Evolutionary conservation across 192 early-diverging fungal genomes (phyloP).

Genomic region (Funneliformis geosporum): DNA sequence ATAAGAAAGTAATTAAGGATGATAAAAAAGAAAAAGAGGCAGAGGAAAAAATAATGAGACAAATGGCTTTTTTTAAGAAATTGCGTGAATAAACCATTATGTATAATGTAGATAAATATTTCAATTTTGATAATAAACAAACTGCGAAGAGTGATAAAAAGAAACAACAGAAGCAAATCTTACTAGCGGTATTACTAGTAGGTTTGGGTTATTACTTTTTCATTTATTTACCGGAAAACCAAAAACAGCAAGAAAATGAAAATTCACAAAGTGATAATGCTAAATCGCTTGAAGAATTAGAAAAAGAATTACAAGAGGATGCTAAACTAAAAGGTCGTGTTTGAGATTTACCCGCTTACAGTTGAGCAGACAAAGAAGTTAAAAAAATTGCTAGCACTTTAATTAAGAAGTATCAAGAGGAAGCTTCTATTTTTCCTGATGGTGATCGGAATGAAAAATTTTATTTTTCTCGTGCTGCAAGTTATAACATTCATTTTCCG

Average conservation of each 20-base stretch:
- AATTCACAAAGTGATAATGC: neutral
- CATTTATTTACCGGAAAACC: constrained; percentile 5
- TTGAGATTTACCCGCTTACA: neutral
- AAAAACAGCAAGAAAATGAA: constrained; percentile 1
- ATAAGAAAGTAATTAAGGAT: no score
- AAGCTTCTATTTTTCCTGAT: neutral
- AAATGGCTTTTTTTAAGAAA: no score
- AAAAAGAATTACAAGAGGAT: neutral
- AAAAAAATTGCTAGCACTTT: neutral
- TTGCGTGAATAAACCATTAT: no score
- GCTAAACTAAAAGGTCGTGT: neutral
- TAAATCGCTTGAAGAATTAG: neutral
- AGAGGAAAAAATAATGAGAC: no score
- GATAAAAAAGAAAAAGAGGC: no score
- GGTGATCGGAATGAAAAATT: neutral
- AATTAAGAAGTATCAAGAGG: constrained; percentile 1
- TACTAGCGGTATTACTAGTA: no score
- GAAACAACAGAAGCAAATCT: no score
- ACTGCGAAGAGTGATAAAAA: no score
- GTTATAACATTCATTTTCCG: constrained; percentile 14
- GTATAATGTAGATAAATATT: no score
- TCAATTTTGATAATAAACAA: no score
- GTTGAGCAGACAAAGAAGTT: neutral
- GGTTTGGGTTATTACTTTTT: neutral
- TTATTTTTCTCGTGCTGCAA: constrained; percentile 4